These are phyloP conservation scores for Fusarium hostae DNA, from an alignment of 2,329 filamentous ascomycete genomes.

Conservation along the genomic window DNA sequence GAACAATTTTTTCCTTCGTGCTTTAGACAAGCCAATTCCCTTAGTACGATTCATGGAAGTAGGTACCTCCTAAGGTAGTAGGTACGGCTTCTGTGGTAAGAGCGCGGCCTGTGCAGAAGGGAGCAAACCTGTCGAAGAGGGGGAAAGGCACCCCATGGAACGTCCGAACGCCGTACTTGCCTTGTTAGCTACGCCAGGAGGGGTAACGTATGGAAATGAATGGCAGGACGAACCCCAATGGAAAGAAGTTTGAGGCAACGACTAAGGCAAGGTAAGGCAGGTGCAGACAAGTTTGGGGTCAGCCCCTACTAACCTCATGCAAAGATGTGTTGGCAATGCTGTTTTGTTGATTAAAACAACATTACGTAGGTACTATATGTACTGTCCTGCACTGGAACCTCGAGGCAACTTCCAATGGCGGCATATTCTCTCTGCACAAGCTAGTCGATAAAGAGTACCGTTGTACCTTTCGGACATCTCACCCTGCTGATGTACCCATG, in stretches of 20 bases:
- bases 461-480: slow-evolving; percentile 17
- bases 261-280: slow-evolving; percentile 34
- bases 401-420: slow-evolving; percentile 36
- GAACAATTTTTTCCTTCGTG: not conserved
- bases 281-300: slow-evolving; percentile 36
- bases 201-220: slow-evolving; percentile 25
- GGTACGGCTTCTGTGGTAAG: not conserved
- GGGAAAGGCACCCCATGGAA: slow-evolving; percentile 21
- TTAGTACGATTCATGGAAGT: not conserved
- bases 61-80: not conserved
- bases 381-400: slow-evolving; percentile 43
- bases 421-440: slow-evolving; percentile 30
- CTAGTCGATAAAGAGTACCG: slow-evolving; percentile 38
- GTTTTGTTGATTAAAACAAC: slow-evolving; percentile 59
- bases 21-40: not conserved
- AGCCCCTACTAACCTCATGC: slow-evolving; percentile 66
- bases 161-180: slow-evolving; percentile 25
- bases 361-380: slow-evolving; percentile 25
- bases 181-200: slow-evolving; percentile 22
- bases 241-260: slow-evolving; percentile 42
- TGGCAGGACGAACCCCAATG: slow-evolving; percentile 30
- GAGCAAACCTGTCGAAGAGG: slow-evolving; percentile 28
- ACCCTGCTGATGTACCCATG: slow-evolving; percentile 1
- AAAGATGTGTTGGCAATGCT: slow-evolving; percentile 81
- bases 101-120: slow-evolving; percentile 22